A percentile compares a stretch with the other conserved stretches of the same genome.
Evolutionary conservation across 2,329 filamentous ascomycete species (phyloP).

Genomic region (Talaromyces amestolkiae): DNA sequence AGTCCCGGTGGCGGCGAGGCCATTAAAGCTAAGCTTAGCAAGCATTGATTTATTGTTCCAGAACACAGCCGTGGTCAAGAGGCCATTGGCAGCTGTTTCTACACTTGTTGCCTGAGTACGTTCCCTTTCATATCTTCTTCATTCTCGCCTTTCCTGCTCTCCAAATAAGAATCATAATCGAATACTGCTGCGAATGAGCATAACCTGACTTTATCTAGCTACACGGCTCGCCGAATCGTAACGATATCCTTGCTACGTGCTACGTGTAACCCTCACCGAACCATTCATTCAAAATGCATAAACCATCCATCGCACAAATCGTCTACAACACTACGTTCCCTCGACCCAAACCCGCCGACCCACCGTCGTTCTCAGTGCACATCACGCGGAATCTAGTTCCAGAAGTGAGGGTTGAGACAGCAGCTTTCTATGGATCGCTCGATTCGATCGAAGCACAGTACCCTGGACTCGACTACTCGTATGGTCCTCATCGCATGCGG

Average conservation of each 20-base stretch:
- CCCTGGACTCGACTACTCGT: slow-evolving; percentile 64
- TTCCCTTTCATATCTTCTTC: not conserved
- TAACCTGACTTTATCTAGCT: not conserved
- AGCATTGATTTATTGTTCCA: slow-evolving; percentile 4
- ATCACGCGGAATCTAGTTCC: slow-evolving; percentile 62
- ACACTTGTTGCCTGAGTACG: not conserved
- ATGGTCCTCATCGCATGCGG: slow-evolving; percentile 60
- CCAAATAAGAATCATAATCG: no score
- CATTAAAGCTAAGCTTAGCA: not conserved
- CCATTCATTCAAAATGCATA: slow-evolving; percentile 51
- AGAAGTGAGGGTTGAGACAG: slow-evolving; percentile 64
- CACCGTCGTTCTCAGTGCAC: slow-evolving; percentile 58
- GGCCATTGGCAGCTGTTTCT: not conserved
- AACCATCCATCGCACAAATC: slow-evolving; percentile 57
- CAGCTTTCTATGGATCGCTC: slow-evolving; percentile 62
- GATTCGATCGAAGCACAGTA: slow-evolving; percentile 66
- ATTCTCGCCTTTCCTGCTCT: not conserved
- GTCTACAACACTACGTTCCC: slow-evolving; percentile 61
- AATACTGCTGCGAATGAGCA: no score
- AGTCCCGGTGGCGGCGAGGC: not conserved
- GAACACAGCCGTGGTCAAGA: not conserved
- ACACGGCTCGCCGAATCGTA: not conserved
- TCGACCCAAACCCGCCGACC: slow-evolving; percentile 55
- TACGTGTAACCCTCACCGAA: not conserved
- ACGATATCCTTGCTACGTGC: not conserved